These are phyloP conservation scores for Scheffersomyces quercinus DNA, from an alignment of 1,139 yeast genomes.

Conservation along the genomic window DNA sequence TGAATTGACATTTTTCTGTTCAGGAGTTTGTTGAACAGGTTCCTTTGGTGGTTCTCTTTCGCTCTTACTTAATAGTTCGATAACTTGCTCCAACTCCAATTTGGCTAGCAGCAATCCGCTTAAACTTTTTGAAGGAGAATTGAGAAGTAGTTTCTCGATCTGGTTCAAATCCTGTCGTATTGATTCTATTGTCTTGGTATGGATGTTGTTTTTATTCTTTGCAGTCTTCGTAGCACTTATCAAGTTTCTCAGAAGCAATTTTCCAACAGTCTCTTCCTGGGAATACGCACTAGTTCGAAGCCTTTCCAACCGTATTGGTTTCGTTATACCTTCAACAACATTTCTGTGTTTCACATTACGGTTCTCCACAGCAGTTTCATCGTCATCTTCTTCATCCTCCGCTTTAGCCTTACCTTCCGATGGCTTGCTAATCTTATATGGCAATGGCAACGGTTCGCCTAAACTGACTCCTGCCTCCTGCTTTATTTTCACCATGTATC, in stretches of 20 bases:
- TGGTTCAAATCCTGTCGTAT: neutral
- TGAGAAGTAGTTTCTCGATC: neutral
- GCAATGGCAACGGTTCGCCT: slow-evolving; percentile 42
- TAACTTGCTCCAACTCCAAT: neutral
- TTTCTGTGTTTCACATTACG: slow-evolving; percentile 7
- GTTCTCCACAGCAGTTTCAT: slow-evolving; percentile 18
- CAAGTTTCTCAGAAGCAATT: neutral
- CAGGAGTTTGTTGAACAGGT: neutral
- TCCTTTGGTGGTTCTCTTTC: neutral
- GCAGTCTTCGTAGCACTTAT: neutral
- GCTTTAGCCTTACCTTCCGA: neutral
- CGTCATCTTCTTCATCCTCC: slow-evolving; percentile 12
- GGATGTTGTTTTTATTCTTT: too few relatives aligned
- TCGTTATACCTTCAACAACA: slow-evolving; percentile 6
- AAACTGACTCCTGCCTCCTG: slow-evolving; percentile 7
- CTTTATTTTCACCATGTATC: slow-evolving; percentile 3
- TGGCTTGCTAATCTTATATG: slow-evolving; percentile 21
- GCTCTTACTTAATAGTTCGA: neutral
- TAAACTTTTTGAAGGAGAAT: neutral
- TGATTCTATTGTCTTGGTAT: neutral
- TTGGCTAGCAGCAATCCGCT: neutral
- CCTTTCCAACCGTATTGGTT: neutral
- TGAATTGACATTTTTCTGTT: neutral
- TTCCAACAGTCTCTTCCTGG: neutral
- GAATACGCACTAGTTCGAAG: slow-evolving; percentile 1